phyloP scores from a whole-genome alignment of 2,329 filamentous ascomycete species.

The Nigrograna mackinnonii region DNA sequence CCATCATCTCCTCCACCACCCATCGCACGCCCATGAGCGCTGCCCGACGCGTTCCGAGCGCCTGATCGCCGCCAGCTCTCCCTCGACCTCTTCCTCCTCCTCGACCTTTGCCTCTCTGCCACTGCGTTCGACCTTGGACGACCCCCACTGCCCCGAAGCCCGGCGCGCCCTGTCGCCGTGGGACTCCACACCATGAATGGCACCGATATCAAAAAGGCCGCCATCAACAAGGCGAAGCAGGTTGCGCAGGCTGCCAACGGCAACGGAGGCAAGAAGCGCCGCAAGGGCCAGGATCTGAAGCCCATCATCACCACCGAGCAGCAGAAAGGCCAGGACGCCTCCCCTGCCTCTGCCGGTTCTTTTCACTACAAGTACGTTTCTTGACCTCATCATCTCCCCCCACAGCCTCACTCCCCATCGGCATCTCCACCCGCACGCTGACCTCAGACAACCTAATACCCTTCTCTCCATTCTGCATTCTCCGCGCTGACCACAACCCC shows the following conservation, averaged over 20 bases:
- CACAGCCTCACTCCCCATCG: constrained; percentile 2
- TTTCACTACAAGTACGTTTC: constrained; percentile 46
- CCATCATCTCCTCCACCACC: constrained; percentile 2
- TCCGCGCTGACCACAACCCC: constrained; percentile 3
- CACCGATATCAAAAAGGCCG: constrained; percentile 65
- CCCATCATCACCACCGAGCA: constrained; percentile 75
- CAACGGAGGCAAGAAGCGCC: constrained; percentile 70
- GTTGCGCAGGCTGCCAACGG: constrained; percentile 61
- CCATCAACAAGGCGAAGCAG: constrained; percentile 68
- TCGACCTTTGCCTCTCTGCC: too few relatives aligned
- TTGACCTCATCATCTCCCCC: not conserved
- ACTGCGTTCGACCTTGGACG: too few relatives aligned
- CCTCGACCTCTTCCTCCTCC: constrained; percentile 14
- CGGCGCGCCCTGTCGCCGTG: constrained; percentile 27
- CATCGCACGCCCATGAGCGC: constrained; percentile 27
- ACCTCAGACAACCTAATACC: constrained; percentile 6
- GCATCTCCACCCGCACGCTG: constrained; percentile 5
- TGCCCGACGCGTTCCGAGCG: constrained; percentile 28
- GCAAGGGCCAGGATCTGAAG: constrained; percentile 72
- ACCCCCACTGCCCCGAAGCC: too few relatives aligned
- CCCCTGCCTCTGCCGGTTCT: constrained; percentile 40
- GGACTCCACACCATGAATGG: constrained; percentile 62
- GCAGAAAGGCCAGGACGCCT: constrained; percentile 50
- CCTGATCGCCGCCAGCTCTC: constrained; percentile 22
- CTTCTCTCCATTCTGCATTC: not conserved